A percentile compares a stretch with the other conserved stretches of the same genome.
These are phyloP conservation scores for Tulasnella sp. DNA, from an alignment of 768 basidiomycete genomes.

Conservation along the genomic window DNA sequence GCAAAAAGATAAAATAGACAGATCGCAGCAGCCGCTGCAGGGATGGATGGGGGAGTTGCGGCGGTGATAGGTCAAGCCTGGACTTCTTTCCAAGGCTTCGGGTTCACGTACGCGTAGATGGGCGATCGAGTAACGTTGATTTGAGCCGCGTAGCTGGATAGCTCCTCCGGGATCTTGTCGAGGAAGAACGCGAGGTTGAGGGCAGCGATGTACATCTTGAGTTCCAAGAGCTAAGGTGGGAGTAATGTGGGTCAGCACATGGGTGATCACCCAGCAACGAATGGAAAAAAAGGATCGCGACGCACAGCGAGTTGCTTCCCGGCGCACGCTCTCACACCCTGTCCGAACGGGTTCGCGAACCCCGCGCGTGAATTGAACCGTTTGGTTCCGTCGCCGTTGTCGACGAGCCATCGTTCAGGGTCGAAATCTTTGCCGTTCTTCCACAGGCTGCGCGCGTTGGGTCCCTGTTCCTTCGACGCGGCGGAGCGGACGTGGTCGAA, in stretches of 20 bases:
- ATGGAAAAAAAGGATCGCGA: too few species aligned
- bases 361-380: not conserved
- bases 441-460: not conserved
- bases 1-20: not conserved
- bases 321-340: constrained; percentile 23
- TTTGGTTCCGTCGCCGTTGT: constrained; percentile 18
- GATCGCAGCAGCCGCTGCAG: not conserved
- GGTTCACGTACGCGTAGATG: constrained; percentile 15
- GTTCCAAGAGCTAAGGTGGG: constrained; percentile 5
- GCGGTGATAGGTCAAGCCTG: constrained; percentile 19
- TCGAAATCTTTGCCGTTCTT: constrained; percentile 14
- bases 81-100: constrained; percentile 21
- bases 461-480: not conserved
- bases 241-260: not conserved
- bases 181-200: constrained; percentile 31
- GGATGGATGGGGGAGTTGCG: not conserved
- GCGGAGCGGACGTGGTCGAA: constrained; percentile 5
- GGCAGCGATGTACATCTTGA: constrained; percentile 30
- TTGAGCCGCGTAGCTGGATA: constrained; percentile 20
- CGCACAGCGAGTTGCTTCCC: constrained; percentile 26
- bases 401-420: constrained; percentile 28
- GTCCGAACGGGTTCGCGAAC: constrained; percentile 19
- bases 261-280: not conserved
- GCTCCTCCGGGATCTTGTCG: constrained; percentile 25
- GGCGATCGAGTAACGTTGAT: constrained; percentile 15